Conservation (phyloP, 2,329 filamentous ascomycete species). For the Sporothrix globosa region DNA sequence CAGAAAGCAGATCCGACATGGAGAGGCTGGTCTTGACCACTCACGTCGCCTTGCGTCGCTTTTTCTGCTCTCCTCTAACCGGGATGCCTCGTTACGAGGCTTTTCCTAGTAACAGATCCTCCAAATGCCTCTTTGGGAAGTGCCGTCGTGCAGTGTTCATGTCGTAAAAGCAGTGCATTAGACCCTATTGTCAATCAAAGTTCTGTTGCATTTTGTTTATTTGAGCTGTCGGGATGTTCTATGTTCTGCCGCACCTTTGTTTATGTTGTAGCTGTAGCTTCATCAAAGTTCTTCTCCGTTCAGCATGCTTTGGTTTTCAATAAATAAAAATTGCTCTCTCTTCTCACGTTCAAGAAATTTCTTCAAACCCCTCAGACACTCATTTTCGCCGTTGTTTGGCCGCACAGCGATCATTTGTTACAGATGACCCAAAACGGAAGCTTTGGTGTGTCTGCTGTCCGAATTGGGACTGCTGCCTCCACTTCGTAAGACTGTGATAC, state of each 20-base stretch:
- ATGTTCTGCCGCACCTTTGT: neutral
- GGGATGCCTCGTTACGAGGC: conserved; percentile 24
- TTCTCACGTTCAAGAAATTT: neutral
- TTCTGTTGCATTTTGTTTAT: no score
- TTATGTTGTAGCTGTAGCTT: neutral
- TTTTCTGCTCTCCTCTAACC: neutral
- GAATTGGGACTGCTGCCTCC: neutral
- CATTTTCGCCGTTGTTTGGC: conserved; percentile 1
- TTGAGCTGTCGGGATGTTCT: neutral
- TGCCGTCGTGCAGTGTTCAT: neutral
- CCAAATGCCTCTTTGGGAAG: neutral
- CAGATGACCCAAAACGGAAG: conserved; percentile 18
- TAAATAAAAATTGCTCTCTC: neutral
- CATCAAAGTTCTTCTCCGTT: neutral
- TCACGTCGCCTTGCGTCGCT: neutral
- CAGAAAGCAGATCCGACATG: conserved; percentile 12
- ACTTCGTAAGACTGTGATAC: neutral
- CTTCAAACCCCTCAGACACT: neutral
- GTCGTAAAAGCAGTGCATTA: no score
- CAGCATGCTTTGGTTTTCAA: neutral
- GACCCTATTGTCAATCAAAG: no score
- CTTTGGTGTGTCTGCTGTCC: conserved; percentile 1
- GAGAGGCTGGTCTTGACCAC: neutral
- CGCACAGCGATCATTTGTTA: conserved; percentile 10
- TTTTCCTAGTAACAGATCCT: neutral